phyloP scores from a whole-genome alignment of 2,329 filamentous ascomycete genomes.

The Fusarium sulawesiense region DNA sequence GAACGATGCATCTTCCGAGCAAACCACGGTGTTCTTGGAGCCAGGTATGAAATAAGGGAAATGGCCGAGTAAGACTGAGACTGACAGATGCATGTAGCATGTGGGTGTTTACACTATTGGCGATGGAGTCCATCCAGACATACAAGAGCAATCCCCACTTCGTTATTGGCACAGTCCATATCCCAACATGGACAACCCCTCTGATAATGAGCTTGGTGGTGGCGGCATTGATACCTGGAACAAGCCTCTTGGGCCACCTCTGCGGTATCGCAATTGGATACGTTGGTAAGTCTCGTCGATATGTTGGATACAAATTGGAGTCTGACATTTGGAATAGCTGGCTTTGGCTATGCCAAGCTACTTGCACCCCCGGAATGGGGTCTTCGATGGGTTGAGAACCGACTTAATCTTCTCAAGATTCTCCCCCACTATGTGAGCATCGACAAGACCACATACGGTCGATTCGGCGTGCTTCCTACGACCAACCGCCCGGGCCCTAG shows the following conservation, averaged over 20 bases:
- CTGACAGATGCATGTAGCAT: constrained; percentile 65
- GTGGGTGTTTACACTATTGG: constrained; percentile 91
- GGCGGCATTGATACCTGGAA: constrained; percentile 80
- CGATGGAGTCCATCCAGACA: constrained; percentile 86
- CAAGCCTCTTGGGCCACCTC: constrained; percentile 87
- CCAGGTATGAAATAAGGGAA: constrained; percentile 70
- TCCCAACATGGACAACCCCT: constrained; percentile 93
- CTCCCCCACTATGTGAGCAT: constrained; percentile 93
- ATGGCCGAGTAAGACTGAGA: background rate
- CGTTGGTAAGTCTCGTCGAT: constrained; percentile 70
- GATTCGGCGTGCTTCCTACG: constrained; percentile 87
- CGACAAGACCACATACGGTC: constrained; percentile 94
- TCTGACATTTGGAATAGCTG: constrained; percentile 64
- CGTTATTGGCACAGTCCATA: constrained; percentile 69
- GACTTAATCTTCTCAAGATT: constrained; percentile 84
- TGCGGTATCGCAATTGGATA: constrained; percentile 89
- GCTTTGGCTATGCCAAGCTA: constrained; percentile 88
- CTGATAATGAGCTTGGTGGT: constrained; percentile 80
- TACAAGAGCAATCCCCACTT: constrained; percentile 85
- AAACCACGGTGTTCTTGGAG: constrained; percentile 82
- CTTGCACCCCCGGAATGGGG: constrained; percentile 90
- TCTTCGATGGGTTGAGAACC: constrained; percentile 87
- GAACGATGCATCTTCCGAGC: constrained; percentile 77
- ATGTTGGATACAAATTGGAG: background rate
- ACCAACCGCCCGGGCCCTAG: constrained; percentile 53